Evolutionary conservation across 78 protist species (phyloP).

Genomic region (Pigoraptor vietnamica): DNA sequence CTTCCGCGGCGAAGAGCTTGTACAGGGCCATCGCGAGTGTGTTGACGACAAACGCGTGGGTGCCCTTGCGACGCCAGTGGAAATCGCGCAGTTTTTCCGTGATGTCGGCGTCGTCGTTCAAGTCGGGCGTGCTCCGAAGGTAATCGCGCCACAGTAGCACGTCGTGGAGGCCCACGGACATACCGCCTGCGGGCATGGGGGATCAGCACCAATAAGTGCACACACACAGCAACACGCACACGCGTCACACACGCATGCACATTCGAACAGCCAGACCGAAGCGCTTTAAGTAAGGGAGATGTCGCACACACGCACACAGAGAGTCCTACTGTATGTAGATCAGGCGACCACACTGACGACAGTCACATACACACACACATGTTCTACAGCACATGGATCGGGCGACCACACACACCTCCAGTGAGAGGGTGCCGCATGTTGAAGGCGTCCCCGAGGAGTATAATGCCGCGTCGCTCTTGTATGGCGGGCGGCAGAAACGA

Average conservation of each 20-base stretch:
- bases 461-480: slow-evolving; percentile 32
- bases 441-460: slow-evolving; percentile 60
- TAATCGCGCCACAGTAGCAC: slow-evolving; percentile 7
- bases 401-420: slow-evolving; percentile 29
- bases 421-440: slow-evolving; percentile 77
- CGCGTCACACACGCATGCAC: background rate
- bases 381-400: background rate
- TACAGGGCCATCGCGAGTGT: slow-evolving; percentile 34
- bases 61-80: background rate
- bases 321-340: too few relatives aligned
- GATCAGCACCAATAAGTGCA: too few relatives aligned
- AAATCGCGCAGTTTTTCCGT: background rate
- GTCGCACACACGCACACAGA: too few relatives aligned
- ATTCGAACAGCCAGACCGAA: background rate
- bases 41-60: slow-evolving; percentile 30
- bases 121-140: background rate
- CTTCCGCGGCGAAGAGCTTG: slow-evolving; percentile 14
- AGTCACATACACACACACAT: background rate
- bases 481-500: slow-evolving; percentile 40
- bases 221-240: too few relatives aligned
- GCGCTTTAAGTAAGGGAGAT: background rate
- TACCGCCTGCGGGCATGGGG: slow-evolving; percentile 60
- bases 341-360: background rate
- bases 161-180: slow-evolving; percentile 68
- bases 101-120: background rate